These are phyloP conservation scores for Pulveroboletus sp. DNA, from an alignment of 768 basidiomycete genomes.

Conservation along the genomic window DNA sequence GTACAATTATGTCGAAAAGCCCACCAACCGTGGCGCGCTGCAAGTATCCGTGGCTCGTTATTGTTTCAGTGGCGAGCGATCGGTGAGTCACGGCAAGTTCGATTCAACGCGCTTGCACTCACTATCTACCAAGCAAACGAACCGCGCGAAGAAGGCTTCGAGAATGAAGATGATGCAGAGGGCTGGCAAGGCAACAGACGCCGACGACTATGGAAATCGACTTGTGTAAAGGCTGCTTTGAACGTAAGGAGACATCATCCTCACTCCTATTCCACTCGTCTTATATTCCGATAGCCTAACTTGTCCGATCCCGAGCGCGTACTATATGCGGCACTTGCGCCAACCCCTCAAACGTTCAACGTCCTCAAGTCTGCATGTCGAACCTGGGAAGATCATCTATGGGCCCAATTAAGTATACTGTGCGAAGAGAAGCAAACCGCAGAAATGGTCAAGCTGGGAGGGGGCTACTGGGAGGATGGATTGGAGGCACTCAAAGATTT, in stretches of 20 bases:
- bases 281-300: slow-evolving; percentile 37
- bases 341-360: slow-evolving; percentile 58
- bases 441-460: slow-evolving; percentile 58
- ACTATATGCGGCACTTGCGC: slow-evolving; percentile 82
- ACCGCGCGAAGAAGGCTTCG: slow-evolving; percentile 41
- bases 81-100: slow-evolving; percentile 38
- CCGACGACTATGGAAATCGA: slow-evolving; percentile 81
- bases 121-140: slow-evolving; percentile 44
- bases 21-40: slow-evolving; percentile 90
- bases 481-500: slow-evolving; percentile 41
- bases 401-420: slow-evolving; percentile 80
- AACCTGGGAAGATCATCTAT: slow-evolving; percentile 94
- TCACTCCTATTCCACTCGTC: neutral
- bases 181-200: slow-evolving; percentile 71
- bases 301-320: slow-evolving; percentile 74
- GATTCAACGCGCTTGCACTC: slow-evolving; percentile 23
- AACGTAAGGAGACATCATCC: slow-evolving; percentile 43
- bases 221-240: slow-evolving; percentile 73
- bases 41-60: slow-evolving; percentile 78
- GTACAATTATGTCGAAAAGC: slow-evolving; percentile 75
- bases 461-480: slow-evolving; percentile 79
- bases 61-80: slow-evolving; percentile 74
- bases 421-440: slow-evolving; percentile 77
- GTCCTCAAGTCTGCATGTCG: slow-evolving; percentile 70
- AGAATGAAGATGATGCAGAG: slow-evolving; percentile 40